phyloP scores from a whole-genome alignment of 2,329 filamentous ascomycete species.

The Monilinia aucupariae region DNA sequence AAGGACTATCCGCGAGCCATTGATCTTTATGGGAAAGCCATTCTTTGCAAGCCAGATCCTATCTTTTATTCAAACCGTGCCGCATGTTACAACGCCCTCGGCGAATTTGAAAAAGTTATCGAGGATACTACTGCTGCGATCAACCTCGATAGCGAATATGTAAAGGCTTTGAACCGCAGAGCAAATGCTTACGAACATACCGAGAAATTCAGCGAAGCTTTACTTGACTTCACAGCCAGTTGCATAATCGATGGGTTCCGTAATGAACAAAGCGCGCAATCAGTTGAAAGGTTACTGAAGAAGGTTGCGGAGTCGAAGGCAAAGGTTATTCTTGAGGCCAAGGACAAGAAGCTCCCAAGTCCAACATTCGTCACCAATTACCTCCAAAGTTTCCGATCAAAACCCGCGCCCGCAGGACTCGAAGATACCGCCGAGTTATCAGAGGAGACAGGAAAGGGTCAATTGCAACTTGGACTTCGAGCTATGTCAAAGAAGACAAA shows the following conservation, averaged over 20 bases:
- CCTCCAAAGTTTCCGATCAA: conserved; percentile 91
- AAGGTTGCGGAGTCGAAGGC: conserved; percentile 95
- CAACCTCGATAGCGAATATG: conserved; percentile 87
- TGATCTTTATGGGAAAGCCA: conserved; percentile 89
- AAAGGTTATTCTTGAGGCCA: conserved; percentile 75
- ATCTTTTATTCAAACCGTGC: conserved; percentile 99
- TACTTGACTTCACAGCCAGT: conserved; percentile 96
- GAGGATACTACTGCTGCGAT: conserved; percentile 95
- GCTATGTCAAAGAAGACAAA: conserved; percentile 80
- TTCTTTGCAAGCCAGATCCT: conserved; percentile 93
- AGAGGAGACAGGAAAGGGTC: conserved; percentile 74
- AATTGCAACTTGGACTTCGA: conserved; percentile 76
- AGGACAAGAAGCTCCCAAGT: conserved; percentile 81
- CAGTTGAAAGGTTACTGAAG: conserved; percentile 89
- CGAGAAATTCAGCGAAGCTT: conserved; percentile 83
- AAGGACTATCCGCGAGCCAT: conserved; percentile 95
- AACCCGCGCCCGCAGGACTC: conserved; percentile 71
- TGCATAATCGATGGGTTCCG: conserved; percentile 98
- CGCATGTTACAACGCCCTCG: conserved; percentile 91
- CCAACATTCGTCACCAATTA: conserved; percentile 98
- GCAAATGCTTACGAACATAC: conserved; percentile 96
- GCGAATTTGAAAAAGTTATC: conserved; percentile 91
- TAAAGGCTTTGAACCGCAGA: conserved; percentile 94
- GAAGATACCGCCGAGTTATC: conserved; percentile 74
- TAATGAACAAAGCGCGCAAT: conserved; percentile 80